A percentile compares a stretch with the other conserved stretches of the same genome.
Conservation (phyloP, 1,284 basidiomycete genomes). For the Ustilago trichophora region DNA sequence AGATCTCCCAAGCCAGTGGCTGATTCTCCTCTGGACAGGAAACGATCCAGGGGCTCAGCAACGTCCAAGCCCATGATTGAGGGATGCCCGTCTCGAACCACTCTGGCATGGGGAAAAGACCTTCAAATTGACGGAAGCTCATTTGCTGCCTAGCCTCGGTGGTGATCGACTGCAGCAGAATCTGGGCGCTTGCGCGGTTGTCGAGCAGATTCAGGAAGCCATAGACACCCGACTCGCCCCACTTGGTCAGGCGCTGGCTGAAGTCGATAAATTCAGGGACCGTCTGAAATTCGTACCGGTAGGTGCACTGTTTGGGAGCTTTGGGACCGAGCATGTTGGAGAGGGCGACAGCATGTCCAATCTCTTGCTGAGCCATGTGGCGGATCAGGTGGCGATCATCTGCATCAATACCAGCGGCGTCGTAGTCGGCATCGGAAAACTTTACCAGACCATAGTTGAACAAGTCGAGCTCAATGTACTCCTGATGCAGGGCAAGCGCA, state of each 20-base stretch:
- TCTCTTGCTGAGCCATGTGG: conserved; percentile 55
- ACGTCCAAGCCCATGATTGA: conserved; percentile 57
- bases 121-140: conserved; percentile 48
- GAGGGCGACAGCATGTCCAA: conserved; percentile 49
- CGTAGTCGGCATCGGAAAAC: conserved; percentile 52
- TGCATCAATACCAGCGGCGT: conserved; percentile 38
- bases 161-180: conserved; percentile 53
- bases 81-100: conserved; percentile 58
- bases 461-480: conserved; percentile 58
- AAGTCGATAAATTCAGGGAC: conserved; percentile 53
- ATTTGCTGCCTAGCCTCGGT: conserved; percentile 55
- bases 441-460: conserved; percentile 55
- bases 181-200: conserved; percentile 50
- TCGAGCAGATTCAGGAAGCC: conserved; percentile 53
- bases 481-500: conserved; percentile 47
- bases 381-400: conserved; percentile 46
- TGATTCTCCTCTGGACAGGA: conserved; percentile 45
- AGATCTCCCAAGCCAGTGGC: conserved; percentile 52
- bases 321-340: conserved; percentile 51
- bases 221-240: conserved; percentile 54
- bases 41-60: conserved; percentile 47
- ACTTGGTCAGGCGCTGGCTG: conserved; percentile 47
- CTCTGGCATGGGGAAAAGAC: conserved; percentile 43
- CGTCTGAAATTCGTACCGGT: conserved; percentile 46
- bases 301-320: conserved; percentile 50